These are phyloP conservation scores for Cupressus sempervirens DNA, from an alignment of 75 land plant species.

Conservation along the genomic window DNA sequence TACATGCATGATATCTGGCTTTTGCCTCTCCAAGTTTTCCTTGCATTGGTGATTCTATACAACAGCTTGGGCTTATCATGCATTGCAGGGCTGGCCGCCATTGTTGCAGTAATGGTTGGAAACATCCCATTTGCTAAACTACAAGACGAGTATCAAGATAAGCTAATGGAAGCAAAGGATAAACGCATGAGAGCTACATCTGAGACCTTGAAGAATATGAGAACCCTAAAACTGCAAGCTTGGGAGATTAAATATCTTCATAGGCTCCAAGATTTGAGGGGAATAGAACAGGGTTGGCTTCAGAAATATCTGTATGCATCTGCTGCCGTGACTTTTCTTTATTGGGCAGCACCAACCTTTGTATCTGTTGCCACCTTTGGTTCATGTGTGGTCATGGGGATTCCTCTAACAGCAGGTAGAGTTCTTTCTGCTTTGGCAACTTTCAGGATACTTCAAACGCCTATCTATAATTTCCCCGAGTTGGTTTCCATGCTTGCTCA, in stretches of 20 bases:
- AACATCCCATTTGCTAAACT: constrained; percentile 35
- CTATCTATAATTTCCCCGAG: constrained; percentile 36
- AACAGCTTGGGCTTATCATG: constrained; percentile 33
- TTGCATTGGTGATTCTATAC: constrained; percentile 32
- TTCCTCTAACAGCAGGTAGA: constrained; percentile 41
- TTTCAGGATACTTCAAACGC: constrained; percentile 38
- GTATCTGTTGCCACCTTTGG: constrained; percentile 50
- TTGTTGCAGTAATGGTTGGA: constrained; percentile 19
- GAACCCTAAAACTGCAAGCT: constrained; percentile 48
- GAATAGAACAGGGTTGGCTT: constrained; percentile 26
- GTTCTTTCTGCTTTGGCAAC: constrained; percentile 51
- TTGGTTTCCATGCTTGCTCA: constrained; percentile 39
- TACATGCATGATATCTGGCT: constrained; percentile 46
- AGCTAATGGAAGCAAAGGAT: constrained; percentile 51
- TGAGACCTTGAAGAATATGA: constrained; percentile 43
- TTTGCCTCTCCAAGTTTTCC: constrained; percentile 32
- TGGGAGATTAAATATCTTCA: constrained; percentile 41
- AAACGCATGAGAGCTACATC: constrained; percentile 41
- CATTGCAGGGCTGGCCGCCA: constrained; percentile 34
- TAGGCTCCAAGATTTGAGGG: constrained; percentile 25
- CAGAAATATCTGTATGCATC: constrained; percentile 16
- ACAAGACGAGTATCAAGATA: constrained; percentile 48
- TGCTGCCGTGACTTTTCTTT: constrained; percentile 26
- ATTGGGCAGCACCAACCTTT: constrained; percentile 46
- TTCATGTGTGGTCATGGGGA: constrained; percentile 37